Percentiles rank a stretch among this genome's conserved stretches.
phyloP scores from a whole-genome alignment of 352 stramenopile genomes.

The Phytophthora constricta region DNA sequence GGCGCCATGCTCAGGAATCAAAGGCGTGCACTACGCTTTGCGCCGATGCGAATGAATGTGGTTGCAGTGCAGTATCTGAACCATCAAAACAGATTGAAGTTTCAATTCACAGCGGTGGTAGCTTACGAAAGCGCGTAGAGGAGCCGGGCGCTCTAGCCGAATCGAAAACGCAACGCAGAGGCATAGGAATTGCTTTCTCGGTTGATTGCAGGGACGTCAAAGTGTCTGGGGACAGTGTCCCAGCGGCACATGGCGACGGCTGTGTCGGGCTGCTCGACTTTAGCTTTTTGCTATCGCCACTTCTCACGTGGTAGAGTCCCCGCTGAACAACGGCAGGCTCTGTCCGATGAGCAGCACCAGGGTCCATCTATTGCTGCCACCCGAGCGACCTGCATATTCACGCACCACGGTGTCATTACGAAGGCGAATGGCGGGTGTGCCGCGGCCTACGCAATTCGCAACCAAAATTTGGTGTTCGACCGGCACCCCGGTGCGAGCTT shows the following conservation, averaged over 20 bases:
- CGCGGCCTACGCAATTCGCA: conserved; percentile 13
- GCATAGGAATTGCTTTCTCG: too few relatives aligned
- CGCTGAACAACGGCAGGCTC: conserved; percentile 29
- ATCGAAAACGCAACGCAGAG: neutral
- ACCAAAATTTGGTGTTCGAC: conserved; percentile 44
- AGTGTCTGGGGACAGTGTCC: neutral
- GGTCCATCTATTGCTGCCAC: conserved; percentile 26
- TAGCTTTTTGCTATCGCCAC: neutral
- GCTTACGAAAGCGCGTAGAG: too few relatives aligned
- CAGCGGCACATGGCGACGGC: neutral
- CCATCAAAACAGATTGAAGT: too few relatives aligned
- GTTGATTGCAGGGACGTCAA: too few relatives aligned
- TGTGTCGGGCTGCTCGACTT: neutral
- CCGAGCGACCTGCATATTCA: conserved; percentile 31
- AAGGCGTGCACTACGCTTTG: neutral
- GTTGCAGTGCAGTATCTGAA: too few relatives aligned
- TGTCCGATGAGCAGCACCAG: conserved; percentile 44
- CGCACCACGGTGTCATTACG: conserved; percentile 25
- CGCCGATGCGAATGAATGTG: neutral
- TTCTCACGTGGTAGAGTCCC: conserved; percentile 13
- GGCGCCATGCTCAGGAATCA: neutral
- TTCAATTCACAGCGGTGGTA: too few relatives aligned
- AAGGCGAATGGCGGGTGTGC: conserved; percentile 30
- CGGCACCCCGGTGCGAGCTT: conserved; percentile 21
- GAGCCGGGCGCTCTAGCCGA: too few relatives aligned